phyloP scores from a whole-genome alignment of 305 asterid species.

The Fraxinus greggii region DNA sequence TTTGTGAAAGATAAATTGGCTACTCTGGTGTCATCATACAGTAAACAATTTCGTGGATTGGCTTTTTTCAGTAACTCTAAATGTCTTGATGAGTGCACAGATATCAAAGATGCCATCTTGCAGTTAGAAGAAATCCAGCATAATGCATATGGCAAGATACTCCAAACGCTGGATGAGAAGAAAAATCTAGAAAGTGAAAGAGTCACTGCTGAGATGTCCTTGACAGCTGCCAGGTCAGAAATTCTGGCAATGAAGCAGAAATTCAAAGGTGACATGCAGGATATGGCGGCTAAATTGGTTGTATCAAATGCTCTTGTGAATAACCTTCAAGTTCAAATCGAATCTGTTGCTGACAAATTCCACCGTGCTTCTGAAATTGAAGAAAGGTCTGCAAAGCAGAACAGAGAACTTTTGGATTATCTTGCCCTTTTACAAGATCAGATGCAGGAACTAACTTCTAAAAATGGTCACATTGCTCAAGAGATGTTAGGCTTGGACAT shows the following conservation, averaged over 20 bases:
- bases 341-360: slow-evolving; percentile 59
- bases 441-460: slow-evolving; percentile 58
- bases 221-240: slow-evolving; percentile 61
- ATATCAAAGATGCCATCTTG: slow-evolving; percentile 46
- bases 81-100: slow-evolving; percentile 34
- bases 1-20: slow-evolving; percentile 55
- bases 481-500: slow-evolving; percentile 55
- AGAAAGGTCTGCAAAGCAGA: slow-evolving; percentile 48
- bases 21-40: slow-evolving; percentile 48
- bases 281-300: slow-evolving; percentile 49
- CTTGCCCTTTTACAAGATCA: slow-evolving; percentile 60
- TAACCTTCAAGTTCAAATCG: slow-evolving; percentile 70
- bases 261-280: slow-evolving; percentile 51
- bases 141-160: slow-evolving; percentile 39
- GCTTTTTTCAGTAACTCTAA: slow-evolving; percentile 30
- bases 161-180: slow-evolving; percentile 64
- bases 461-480: slow-evolving; percentile 51
- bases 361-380: slow-evolving; percentile 56
- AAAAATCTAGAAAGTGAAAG: slow-evolving; percentile 56
- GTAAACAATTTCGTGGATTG: slow-evolving; percentile 28
- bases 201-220: slow-evolving; percentile 50
- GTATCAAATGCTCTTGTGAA: slow-evolving; percentile 64
- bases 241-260: slow-evolving; percentile 57
- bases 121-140: slow-evolving; percentile 69
- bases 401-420: slow-evolving; percentile 59